These are phyloP conservation scores for Aspergillus hiratsukae DNA, from an alignment of 2,329 filamentous ascomycete species.

Conservation along the genomic window DNA sequence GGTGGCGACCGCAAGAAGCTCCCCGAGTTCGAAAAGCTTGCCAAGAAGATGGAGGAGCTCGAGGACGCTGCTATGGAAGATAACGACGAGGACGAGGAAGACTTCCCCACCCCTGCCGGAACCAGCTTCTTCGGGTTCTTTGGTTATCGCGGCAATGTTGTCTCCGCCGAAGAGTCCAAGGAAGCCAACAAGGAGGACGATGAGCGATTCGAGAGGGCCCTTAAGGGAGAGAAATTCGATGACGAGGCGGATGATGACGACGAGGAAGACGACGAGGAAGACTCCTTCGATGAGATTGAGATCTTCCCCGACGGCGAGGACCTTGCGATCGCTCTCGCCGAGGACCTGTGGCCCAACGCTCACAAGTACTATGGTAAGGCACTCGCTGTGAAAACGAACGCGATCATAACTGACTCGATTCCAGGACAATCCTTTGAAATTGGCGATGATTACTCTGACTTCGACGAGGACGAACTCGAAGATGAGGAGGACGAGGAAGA, in stretches of 20 bases:
- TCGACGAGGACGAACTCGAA: conserved; percentile 61
- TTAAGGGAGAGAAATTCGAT: conserved; percentile 49
- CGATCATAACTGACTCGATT: conserved; percentile 33
- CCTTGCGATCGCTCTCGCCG: conserved; percentile 71
- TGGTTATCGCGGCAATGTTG: conserved; percentile 66
- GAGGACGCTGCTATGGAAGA: conserved; percentile 34
- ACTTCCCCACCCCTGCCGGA: conserved; percentile 56
- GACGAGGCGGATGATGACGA: conserved; percentile 41
- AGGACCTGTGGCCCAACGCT: conserved; percentile 84
- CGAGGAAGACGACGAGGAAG: conserved; percentile 56
- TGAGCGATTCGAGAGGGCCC: conserved; percentile 50
- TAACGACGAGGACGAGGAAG: conserved; percentile 34
- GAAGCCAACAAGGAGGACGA: conserved; percentile 58
- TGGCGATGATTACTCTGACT: conserved; percentile 57
- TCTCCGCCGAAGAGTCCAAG: conserved; percentile 68
- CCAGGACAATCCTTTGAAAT: conserved; percentile 68
- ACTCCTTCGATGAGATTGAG: conserved; percentile 67
- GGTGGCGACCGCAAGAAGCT: conserved; percentile 47
- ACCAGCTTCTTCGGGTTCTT: conserved; percentile 88
- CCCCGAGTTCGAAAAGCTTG: conserved; percentile 50
- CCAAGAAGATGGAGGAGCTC: conserved; percentile 44
- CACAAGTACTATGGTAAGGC: conserved; percentile 84
- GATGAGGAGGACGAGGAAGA: conserved; percentile 46
- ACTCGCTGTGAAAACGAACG: not conserved
- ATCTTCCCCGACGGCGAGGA: conserved; percentile 86